phyloP scores from a whole-genome alignment of 306 rosid genomes.

The Vicia villosa region DNA sequence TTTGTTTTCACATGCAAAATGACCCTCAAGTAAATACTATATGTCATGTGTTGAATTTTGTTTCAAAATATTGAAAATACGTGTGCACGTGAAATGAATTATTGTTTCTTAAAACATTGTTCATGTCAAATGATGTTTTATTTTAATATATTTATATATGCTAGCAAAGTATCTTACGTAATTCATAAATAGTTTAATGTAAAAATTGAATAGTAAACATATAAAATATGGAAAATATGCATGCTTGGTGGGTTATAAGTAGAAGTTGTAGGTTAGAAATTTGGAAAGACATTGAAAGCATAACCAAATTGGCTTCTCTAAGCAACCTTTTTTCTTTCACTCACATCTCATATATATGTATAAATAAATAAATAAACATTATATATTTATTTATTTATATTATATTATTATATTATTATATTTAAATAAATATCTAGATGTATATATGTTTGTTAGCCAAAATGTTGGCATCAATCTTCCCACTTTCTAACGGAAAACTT shows the following conservation, averaged over 20 bases:
- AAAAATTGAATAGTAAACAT: constrained; percentile 15
- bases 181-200: constrained; percentile 8
- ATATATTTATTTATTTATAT: not conserved
- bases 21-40: constrained; percentile 12
- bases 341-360: constrained; percentile 6
- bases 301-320: constrained; percentile 80
- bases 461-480: constrained; percentile 92
- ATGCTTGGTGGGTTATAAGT: constrained; percentile 88
- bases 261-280: constrained; percentile 99
- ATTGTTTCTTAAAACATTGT: not conserved
- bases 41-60: constrained; percentile 19
- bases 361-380: not conserved
- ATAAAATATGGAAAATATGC: constrained; percentile 33
- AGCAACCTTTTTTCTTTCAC: constrained; percentile 65
- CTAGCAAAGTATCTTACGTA: constrained; percentile 44
- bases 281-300: constrained; percentile 92
- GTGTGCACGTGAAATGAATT: not conserved
- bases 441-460: constrained; percentile 73
- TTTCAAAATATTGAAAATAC: constrained; percentile 24
- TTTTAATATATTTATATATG: not conserved
- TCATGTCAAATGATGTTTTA: constrained; percentile 1
- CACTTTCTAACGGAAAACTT: constrained; percentile 90
- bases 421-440: constrained; percentile 1
- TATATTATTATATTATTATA: not conserved
- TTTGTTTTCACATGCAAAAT: constrained; percentile 26